Percentiles rank a stretch among this genome's conserved stretches.
These are phyloP conservation scores for Aspergillus amoenus DNA, from an alignment of 2,329 filamentous ascomycete species.

Conservation along the genomic window DNA sequence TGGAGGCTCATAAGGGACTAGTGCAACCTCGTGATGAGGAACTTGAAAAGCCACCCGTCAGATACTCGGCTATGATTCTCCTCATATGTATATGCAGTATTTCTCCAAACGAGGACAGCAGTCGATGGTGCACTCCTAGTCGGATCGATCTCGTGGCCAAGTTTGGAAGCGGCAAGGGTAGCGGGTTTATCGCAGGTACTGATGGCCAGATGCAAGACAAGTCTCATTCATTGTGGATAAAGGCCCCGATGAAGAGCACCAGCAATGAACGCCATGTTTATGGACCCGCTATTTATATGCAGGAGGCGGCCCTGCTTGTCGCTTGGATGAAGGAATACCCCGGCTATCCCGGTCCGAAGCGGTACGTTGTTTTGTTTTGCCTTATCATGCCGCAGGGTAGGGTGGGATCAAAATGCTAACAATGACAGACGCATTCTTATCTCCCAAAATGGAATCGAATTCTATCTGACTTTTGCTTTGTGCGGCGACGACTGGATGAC, in stretches of 20 bases:
- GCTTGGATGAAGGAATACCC: neutral
- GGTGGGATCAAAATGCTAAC: neutral
- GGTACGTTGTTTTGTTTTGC: neutral
- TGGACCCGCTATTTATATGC: neutral
- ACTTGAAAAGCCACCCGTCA: too few relatives aligned
- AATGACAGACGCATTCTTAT: neutral
- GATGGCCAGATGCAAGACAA: neutral
- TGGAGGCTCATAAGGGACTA: too few relatives aligned
- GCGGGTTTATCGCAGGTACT: neutral
- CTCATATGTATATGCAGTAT: too few relatives aligned
- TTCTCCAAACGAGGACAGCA: too few relatives aligned
- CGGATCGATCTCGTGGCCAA: too few relatives aligned
- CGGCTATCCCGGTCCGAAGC: neutral
- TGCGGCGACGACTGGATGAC: too few relatives aligned
- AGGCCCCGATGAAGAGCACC: neutral
- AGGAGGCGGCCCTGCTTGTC: neutral
- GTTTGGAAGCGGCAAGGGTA: too few relatives aligned
- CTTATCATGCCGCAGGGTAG: too few relatives aligned
- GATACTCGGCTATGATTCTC: too few relatives aligned
- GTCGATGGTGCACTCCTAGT: neutral
- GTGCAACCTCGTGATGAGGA: too few relatives aligned
- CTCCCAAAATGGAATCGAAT: neutral
- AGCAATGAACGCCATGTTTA: neutral
- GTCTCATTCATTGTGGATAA: neutral
- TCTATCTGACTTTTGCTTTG: neutral